Evolutionary conservation across 2,329 filamentous ascomycete genomes (phyloP), one percentile per base, ranked within the genome.

Genomic region (Penicillium fuscoglaucum): DNA sequence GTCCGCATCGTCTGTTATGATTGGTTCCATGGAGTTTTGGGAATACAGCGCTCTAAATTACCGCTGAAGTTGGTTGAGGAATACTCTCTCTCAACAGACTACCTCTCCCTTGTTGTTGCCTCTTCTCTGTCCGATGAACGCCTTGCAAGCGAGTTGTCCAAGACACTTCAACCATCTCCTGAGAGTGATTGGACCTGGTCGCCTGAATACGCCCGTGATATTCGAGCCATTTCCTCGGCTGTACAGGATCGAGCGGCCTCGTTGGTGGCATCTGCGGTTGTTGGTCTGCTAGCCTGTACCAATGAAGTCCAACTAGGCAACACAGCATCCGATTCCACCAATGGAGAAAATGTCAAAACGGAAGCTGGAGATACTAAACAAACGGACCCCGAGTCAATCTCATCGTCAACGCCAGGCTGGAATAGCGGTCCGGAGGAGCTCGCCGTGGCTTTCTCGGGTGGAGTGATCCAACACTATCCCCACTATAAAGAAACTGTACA

Each of bases 391-490:
- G n/a, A 44, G 2, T 28, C 33, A 19, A 57, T 61, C 13, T 59
- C 64, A 15, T 57, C 53, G 7, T 43, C 58, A 5, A 59, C 60
- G 35, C 57, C 40, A 61, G 71, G 59, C 66, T 77, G 70, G 70
- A 62, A 68, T 28, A 67, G 70, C 17, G 72, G 72, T 6, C 70
- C 73, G 0, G 79, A 84, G 58, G 86, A 90, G 65, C 72, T 92
- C 26, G 85, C 89, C 1, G 87, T 93, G 26, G 90, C 89, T 0
- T 91, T 90, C 69, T 90, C 89, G 0, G 90, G 90, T 17, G 88
- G 88, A 19, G 90, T 89, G 67, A 92, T 93, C 55, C 84, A 86
- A 15, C 86, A 90, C 67, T 91, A 91, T 68, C 89, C 90, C 41
- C 80, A 88, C 65, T 91, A 90, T 72, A 78, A 90, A 37, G 74